Evolutionary conservation across 257 asterid genomes (phyloP).

Genomic region (Primulina tabacum): DNA sequence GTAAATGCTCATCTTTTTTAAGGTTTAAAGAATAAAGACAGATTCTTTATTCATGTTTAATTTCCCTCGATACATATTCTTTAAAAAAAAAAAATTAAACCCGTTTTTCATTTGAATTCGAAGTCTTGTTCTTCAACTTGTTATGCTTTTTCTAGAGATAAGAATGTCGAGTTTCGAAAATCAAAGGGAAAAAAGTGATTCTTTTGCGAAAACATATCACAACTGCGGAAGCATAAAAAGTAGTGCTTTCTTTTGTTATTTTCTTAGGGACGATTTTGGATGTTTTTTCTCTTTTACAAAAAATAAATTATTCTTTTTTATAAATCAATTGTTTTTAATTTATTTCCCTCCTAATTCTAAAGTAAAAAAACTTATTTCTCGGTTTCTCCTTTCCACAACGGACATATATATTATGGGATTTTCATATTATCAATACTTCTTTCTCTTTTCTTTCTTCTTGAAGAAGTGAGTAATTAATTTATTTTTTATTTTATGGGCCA

Average conservation of each 20-base stretch:
- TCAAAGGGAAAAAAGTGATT: constrained; percentile 9
- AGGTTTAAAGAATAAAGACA: constrained; percentile 9
- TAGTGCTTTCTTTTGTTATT: constrained; percentile 41
- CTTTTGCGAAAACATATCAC: constrained; percentile 7
- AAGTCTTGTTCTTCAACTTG: constrained; percentile 10
- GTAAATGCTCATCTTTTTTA: constrained; percentile 5
- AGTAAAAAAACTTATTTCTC: constrained; percentile 29
- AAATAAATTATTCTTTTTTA: no score
- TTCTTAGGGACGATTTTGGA: constrained; percentile 39
- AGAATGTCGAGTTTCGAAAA: constrained; percentile 20
- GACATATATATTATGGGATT: constrained; percentile 24
- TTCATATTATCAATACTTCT: not conserved
- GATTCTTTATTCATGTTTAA: constrained; percentile 7
- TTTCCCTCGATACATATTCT: not conserved
- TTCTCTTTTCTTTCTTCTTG: no score
- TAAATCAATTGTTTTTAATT: not conserved
- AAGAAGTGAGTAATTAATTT: not conserved
- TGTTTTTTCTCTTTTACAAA: not conserved
- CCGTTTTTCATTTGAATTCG: constrained; percentile 5
- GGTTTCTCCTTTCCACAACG: constrained; percentile 31
- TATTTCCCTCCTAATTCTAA: constrained; percentile 16
- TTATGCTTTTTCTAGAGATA: constrained; percentile 10
- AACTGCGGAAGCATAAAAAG: constrained; percentile 28
- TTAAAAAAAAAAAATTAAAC: not conserved
- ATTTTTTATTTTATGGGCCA: not conserved